phyloP scores from a whole-genome alignment of 345 rosid genomes.

The Citrus medica region DNA sequence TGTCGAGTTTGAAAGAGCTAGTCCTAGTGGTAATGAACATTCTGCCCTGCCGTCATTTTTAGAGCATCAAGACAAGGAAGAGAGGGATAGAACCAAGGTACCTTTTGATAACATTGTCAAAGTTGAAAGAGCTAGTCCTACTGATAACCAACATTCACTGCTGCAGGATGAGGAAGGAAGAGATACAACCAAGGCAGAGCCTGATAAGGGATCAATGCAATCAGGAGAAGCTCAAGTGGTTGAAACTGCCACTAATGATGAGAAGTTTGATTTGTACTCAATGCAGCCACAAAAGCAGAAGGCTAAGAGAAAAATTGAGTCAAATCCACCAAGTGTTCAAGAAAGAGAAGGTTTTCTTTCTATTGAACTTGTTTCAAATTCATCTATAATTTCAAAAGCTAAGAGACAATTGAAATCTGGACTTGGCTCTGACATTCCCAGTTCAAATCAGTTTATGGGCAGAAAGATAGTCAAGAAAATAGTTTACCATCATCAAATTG shows the following conservation, averaged over 20 bases:
- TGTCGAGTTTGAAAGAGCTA: slow-evolving; percentile 2
- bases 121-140: slow-evolving; percentile 19
- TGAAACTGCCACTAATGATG: slow-evolving; percentile 27
- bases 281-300: slow-evolving; percentile 23
- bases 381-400: slow-evolving; percentile 25
- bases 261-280: slow-evolving; percentile 22
- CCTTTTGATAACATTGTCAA: no score
- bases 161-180: slow-evolving; percentile 32
- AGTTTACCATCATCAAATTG: slow-evolving; percentile 12
- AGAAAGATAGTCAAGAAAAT: slow-evolving; percentile 29
- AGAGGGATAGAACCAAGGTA: no score
- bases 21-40: no score
- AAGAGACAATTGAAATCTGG: slow-evolving; percentile 21
- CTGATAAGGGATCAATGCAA: slow-evolving; percentile 18
- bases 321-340: slow-evolving; percentile 10
- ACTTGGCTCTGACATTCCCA: slow-evolving; percentile 5
- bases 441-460: slow-evolving; percentile 18
- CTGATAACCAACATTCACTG: slow-evolving; percentile 31
- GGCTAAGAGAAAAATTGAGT: slow-evolving; percentile 24
- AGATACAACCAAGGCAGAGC: slow-evolving; percentile 16
- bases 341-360: slow-evolving; percentile 20
- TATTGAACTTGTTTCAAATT: slow-evolving; percentile 11
- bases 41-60: no score
- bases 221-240: slow-evolving; percentile 15
- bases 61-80: no score